These are phyloP conservation scores for Chrysosphaeria jannelii DNA, from an alignment of 2,329 filamentous ascomycete genomes.

Conservation along the genomic window DNA sequence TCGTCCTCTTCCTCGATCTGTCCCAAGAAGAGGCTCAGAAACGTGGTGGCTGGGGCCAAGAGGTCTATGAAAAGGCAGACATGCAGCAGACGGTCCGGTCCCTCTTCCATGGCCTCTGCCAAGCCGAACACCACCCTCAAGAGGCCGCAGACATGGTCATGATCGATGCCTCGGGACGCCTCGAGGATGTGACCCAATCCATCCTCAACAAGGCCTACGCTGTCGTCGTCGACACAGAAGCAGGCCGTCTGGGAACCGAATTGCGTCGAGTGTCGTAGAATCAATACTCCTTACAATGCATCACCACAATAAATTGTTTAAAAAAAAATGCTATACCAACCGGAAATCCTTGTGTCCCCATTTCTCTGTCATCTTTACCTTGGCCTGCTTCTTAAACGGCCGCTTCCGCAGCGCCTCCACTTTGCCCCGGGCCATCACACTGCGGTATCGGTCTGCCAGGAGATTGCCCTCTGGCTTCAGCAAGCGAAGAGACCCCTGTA, in stretches of 20 bases:
- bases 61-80: constrained; percentile 61
- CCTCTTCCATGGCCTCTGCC: constrained; percentile 32
- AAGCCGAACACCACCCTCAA: too few species aligned
- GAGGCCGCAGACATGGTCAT: too few species aligned
- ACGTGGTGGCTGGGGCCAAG: constrained; percentile 64
- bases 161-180: too few species aligned
- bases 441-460: constrained; percentile 74
- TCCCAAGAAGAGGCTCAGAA: constrained; percentile 38
- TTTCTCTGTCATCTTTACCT: constrained; percentile 66
- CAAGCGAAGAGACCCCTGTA: constrained; percentile 51
- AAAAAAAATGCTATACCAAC: constrained; percentile 9
- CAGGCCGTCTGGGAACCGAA: too few species aligned
- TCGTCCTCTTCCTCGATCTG: constrained; percentile 68
- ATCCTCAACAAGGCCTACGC: too few species aligned
- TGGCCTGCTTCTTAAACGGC: constrained; percentile 55
- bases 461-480: constrained; percentile 90
- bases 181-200: too few species aligned
- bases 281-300: background rate
- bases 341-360: constrained; percentile 93
- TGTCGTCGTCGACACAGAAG: too few species aligned
- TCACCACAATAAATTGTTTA: background rate
- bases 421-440: constrained; percentile 63
- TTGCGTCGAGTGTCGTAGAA: too few species aligned
- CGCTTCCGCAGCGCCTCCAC: constrained; percentile 56
- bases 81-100: constrained; percentile 57